phyloP scores from a whole-genome alignment of 306 rosid species.

The Acacia crassicarpa region DNA sequence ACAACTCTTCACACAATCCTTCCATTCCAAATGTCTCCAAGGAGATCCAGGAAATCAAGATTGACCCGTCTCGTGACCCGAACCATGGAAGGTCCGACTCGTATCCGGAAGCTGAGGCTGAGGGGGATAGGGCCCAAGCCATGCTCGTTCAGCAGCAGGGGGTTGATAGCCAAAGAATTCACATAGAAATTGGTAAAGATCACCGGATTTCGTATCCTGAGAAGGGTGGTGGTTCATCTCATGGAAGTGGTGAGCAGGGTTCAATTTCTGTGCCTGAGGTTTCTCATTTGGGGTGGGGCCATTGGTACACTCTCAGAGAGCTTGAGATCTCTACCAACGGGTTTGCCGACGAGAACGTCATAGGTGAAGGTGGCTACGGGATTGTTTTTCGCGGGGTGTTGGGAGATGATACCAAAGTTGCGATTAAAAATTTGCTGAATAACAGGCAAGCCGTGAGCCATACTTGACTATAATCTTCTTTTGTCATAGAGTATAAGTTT shows the following conservation, averaged over 20 bases:
- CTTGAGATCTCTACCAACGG: conserved; percentile 78
- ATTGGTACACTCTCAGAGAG: conserved; percentile 87
- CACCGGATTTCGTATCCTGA: conserved; percentile 15
- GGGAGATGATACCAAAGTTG: conserved; percentile 73
- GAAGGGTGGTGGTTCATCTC: conserved; percentile 44
- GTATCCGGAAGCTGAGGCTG: conserved; percentile 21
- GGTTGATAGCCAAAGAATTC: conserved; percentile 4
- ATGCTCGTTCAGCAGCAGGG: not conserved
- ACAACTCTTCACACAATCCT: not conserved
- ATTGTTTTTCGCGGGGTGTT: conserved; percentile 72
- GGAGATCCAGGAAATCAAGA: conserved; percentile 65
- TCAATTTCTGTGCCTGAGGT: conserved; percentile 57
- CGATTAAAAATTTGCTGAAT: conserved; percentile 82
- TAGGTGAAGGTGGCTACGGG: conserved; percentile 91
- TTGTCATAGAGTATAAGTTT: not conserved
- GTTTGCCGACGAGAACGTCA: conserved; percentile 65
- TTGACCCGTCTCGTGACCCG: conserved; percentile 36
- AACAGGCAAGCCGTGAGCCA: conserved; percentile 64
- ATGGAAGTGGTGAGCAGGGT: conserved; percentile 27
- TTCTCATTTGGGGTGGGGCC: conserved; percentile 91
- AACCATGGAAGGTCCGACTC: conserved; percentile 58
- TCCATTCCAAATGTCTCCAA: conserved; percentile 41
- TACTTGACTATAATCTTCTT: not conserved
- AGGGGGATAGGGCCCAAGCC: not conserved
- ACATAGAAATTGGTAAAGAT: conserved; percentile 13